phyloP scores from a whole-genome alignment of 2,329 filamentous ascomycete genomes.

The Diaporthe vexans region DNA sequence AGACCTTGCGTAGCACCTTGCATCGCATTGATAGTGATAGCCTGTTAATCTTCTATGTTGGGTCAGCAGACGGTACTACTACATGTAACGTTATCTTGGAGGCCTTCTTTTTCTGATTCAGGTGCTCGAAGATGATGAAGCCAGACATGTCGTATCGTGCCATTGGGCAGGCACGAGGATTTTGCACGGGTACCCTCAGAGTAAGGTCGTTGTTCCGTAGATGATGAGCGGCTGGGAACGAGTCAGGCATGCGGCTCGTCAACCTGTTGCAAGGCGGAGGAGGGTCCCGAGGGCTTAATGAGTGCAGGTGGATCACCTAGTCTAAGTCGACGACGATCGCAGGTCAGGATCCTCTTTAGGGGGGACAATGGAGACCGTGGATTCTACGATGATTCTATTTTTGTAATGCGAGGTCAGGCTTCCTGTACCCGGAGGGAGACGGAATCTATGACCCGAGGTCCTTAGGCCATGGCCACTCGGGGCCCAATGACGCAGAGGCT shows the following conservation, averaged over 20 bases:
- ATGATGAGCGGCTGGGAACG: slow-evolving; percentile 12
- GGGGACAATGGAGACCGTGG: background rate
- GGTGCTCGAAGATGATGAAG: background rate
- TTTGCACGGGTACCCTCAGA: background rate
- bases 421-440: background rate
- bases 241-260: slow-evolving; percentile 20
- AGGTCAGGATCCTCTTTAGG: slow-evolving; percentile 27
- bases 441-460: background rate
- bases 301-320: slow-evolving; percentile 18
- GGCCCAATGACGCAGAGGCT: background rate
- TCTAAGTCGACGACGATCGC: slow-evolving; percentile 15
- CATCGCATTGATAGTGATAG: background rate
- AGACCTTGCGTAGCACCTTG: background rate
- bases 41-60: background rate
- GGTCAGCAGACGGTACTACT: background rate
- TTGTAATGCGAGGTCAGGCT: background rate
- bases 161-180: background rate
- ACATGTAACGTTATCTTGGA: slow-evolving; percentile 13
- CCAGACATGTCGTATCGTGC: background rate
- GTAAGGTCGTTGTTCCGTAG: background rate
- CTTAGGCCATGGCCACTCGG: background rate
- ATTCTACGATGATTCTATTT: slow-evolving; percentile 5
- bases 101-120: background rate
- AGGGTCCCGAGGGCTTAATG: slow-evolving; percentile 16
- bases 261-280: slow-evolving; percentile 2